Evolutionary conservation across 2,329 filamentous ascomycete species (phyloP), one percentile per base, ranked within the genome.

Genomic region (Exophiala aquamarina): DNA sequence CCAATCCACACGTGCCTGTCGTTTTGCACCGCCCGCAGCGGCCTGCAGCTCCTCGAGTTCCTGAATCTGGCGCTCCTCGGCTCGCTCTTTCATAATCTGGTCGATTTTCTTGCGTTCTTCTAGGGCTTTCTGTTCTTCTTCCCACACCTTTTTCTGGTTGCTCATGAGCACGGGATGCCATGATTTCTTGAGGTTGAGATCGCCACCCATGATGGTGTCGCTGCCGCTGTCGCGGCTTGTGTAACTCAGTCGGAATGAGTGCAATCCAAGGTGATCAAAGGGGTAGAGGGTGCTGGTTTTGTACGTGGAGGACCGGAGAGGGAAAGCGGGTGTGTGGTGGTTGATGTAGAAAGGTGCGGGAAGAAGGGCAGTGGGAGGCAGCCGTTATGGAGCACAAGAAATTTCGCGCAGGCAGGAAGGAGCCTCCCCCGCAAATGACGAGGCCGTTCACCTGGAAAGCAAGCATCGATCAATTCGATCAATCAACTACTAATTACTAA

Each of bases 91-190:
- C 62, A 90, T 82, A 52, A 95, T 84, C 63, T 93, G 88, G 49
- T 95, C 89, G 53, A 90, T 94, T 59, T 87, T 86, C 67, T 97
- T 97, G 69, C 93, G 86, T 76, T 98, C 93, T 43, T 93, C 89
- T 10, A 98, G 82, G 3, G 92, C 93, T 58, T 89, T 88, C 67
- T 93, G 85, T 65, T 97, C 91, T 68, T 94, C 88, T 53, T 92
- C 83, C 83, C 88, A 95, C 58, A 96, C 91, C 66, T 82, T 82
- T 68, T 83, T 82, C 75, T 95, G 93, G 69, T 98, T 98, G 73
- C 85, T 87, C 71, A 90, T 83, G 57, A 96, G 79, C 60, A 84
- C 83, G 51, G 93, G 92, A 71, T 98, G 92, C 83, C 92, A 98
- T 76, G 88, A 81, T 66, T 83, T 84, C 47, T 63, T 62, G 35